A percentile compares a stretch with the other conserved stretches of the same genome.
These are phyloP conservation scores for Trametes gibbosa DNA, from an alignment of 768 basidiomycete species.

Conservation along the genomic window DNA sequence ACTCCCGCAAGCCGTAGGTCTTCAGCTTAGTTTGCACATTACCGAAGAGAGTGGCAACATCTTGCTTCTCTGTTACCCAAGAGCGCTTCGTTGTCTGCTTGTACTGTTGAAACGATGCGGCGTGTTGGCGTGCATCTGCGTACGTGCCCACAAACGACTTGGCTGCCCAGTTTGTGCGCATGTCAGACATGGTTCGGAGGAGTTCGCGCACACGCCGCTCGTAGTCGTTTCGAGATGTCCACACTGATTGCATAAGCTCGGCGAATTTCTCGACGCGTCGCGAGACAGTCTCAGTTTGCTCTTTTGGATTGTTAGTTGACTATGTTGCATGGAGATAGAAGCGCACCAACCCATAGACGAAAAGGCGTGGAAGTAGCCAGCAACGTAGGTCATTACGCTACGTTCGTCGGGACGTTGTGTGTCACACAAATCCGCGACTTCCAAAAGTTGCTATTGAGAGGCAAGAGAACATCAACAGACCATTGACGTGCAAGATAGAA, in stretches of 20 bases:
- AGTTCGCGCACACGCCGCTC: conserved; percentile 80
- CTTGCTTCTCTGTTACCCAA: conserved; percentile 90
- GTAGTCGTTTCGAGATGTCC: conserved; percentile 87
- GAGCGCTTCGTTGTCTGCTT: conserved; percentile 82
- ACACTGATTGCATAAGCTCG: conserved; percentile 90
- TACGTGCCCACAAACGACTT: conserved; percentile 73
- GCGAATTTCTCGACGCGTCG: conserved; percentile 95
- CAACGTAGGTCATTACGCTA: conserved; percentile 97
- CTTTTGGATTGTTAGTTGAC: conserved; percentile 38
- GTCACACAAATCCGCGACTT: conserved; percentile 94
- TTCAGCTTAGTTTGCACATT: conserved; percentile 92
- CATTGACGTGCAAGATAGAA: conserved; percentile 5
- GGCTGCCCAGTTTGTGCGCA: conserved; percentile 68
- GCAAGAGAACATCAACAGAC: background rate
- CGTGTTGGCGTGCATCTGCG: conserved; percentile 74
- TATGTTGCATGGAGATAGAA: background rate
- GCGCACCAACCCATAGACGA: conserved; percentile 81
- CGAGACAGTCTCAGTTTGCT: conserved; percentile 93
- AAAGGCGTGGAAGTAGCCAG: conserved; percentile 97
- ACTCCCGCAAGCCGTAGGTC: conserved; percentile 86
- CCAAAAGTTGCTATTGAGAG: conserved; percentile 74
- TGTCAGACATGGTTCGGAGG: conserved; percentile 61
- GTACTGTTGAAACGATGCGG: conserved; percentile 69
- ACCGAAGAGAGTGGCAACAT: conserved; percentile 81
- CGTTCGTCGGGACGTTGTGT: conserved; percentile 88